A percentile compares a stretch with the other conserved stretches of the same genome.
phyloP scores from a whole-genome alignment of 306 rosid genomes.

The Mimosa pudica region DNA sequence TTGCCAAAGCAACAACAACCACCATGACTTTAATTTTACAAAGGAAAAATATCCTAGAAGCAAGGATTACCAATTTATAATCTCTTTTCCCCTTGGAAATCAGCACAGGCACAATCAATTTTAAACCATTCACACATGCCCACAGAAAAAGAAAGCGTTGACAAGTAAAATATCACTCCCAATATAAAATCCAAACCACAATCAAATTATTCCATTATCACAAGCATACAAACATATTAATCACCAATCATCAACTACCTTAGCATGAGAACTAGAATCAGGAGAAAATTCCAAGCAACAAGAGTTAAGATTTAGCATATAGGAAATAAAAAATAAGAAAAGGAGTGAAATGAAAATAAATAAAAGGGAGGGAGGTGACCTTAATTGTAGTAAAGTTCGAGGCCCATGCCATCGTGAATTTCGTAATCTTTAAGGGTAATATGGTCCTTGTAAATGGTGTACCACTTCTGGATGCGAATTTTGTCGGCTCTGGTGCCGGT shows the following conservation, averaged over 20 bases:
- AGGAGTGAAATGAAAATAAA: neutral
- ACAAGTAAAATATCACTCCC: neutral
- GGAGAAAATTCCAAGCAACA: neutral
- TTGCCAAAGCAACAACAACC: neutral
- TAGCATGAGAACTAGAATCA: too few species aligned
- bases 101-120: neutral
- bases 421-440: constrained; percentile 74
- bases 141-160: neutral
- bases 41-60: neutral
- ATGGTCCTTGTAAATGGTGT: constrained; percentile 66
- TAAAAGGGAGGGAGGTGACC: neutral
- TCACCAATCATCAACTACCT: neutral
- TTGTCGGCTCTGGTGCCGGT: constrained; percentile 68
- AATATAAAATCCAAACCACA: neutral
- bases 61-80: neutral
- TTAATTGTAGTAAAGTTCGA: constrained; percentile 70
- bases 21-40: neutral
- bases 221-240: neutral
- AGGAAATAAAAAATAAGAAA: neutral
- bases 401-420: constrained; percentile 79
- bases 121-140: neutral
- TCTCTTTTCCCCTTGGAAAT: too few species aligned
- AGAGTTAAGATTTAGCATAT: too few species aligned
- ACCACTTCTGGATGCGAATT: constrained; percentile 68
- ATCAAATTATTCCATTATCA: neutral